phyloP scores from a whole-genome alignment of 768 basidiomycete genomes.

The Tephrocybe sp. region DNA sequence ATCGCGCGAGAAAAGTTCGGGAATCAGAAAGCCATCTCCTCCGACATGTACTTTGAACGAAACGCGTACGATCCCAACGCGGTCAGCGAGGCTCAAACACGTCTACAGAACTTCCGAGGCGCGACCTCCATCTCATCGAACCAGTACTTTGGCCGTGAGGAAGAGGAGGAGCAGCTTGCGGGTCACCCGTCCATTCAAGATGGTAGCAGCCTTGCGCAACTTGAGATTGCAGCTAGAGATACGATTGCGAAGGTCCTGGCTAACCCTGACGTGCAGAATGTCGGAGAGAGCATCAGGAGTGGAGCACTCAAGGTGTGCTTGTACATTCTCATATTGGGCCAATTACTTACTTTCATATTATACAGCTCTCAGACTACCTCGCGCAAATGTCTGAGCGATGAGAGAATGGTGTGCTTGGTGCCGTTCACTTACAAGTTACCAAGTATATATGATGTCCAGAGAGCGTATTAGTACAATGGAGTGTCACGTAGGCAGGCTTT shows the following conservation, averaged over 20 bases:
- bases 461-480: too few relatives aligned
- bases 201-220: constrained; percentile 59
- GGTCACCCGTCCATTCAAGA: constrained; percentile 32
- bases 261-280: constrained; percentile 87
- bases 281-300: constrained; percentile 73
- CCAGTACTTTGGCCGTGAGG: constrained; percentile 94
- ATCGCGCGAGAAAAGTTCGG: constrained; percentile 92
- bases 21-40: constrained; percentile 92
- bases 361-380: constrained; percentile 63
- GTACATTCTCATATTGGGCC: background rate
- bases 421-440: too few relatives aligned
- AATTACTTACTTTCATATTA: constrained; percentile 1
- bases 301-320: constrained; percentile 76
- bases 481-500: too few relatives aligned
- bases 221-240: constrained; percentile 70
- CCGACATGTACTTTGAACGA: constrained; percentile 96
- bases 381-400: constrained; percentile 63
- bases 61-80: constrained; percentile 79
- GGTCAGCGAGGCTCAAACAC: constrained; percentile 73
- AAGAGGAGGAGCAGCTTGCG: constrained; percentile 59
- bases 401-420: too few relatives aligned
- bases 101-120: constrained; percentile 85
- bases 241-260: constrained; percentile 71
- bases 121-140: constrained; percentile 93
- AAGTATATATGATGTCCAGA: too few relatives aligned